Conservation (phyloP, 1,284 basidiomycete species). For the Volvariella surrecta region DNA sequence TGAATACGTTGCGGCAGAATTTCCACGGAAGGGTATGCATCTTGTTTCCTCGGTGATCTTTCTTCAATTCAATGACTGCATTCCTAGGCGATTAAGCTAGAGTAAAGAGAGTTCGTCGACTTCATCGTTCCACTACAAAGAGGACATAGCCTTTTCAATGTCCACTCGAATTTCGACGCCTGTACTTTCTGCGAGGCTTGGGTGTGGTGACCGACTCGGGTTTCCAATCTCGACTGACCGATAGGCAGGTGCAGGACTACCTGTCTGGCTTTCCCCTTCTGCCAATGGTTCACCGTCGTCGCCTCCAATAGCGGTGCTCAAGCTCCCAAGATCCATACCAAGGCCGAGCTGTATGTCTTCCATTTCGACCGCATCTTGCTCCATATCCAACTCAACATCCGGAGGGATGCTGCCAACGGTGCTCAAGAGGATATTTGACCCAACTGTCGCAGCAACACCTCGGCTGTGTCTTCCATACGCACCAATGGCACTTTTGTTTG, state of each 20-base stretch:
- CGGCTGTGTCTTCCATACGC: slow-evolving; percentile 29
- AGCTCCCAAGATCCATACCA: slow-evolving; percentile 32
- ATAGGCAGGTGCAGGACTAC: slow-evolving; percentile 45
- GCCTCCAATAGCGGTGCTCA: slow-evolving; percentile 38
- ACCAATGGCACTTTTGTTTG: slow-evolving; percentile 26
- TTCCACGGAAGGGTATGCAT: no score
- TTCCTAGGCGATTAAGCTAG: no score
- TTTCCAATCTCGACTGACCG: slow-evolving; percentile 42
- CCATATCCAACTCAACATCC: slow-evolving; percentile 34
- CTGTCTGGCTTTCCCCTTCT: slow-evolving; percentile 26
- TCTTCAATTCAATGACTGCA: no score
- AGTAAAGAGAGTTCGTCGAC: no score
- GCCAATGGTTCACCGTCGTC: slow-evolving; percentile 39
- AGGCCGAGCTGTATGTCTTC: slow-evolving; percentile 39
- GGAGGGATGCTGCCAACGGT: slow-evolving; percentile 59
- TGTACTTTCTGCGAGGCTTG: slow-evolving; percentile 28
- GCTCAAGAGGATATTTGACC: slow-evolving; percentile 57
- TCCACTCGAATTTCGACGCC: slow-evolving; percentile 54
- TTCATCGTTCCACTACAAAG: slow-evolving; percentile 36
- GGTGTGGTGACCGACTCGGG: slow-evolving; percentile 18
- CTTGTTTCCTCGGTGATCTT: no score
- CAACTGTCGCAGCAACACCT: slow-evolving; percentile 32
- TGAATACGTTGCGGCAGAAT: no score
- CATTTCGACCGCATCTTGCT: slow-evolving; percentile 48
- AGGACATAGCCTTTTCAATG: slow-evolving; percentile 50